Percentiles rank a stretch among this genome's conserved stretches.
These are phyloP conservation scores for Solanum aculeatissimum DNA, from an alignment of 305 asterid species.

Conservation along the genomic window DNA sequence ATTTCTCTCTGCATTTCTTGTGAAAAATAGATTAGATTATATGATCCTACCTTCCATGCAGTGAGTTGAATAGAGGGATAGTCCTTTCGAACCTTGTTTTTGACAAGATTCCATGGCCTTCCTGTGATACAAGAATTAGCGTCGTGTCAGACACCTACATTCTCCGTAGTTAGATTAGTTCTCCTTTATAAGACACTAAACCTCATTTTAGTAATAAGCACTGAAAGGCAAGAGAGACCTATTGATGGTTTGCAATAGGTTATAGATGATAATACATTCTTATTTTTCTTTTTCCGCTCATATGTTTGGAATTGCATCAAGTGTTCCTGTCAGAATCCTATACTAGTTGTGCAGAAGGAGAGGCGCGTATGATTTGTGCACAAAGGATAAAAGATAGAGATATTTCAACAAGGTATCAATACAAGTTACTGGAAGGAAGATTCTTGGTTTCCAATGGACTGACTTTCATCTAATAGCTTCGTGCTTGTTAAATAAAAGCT, in stretches of 20 bases:
- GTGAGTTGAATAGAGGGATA: conserved; percentile 17
- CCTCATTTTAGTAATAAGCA: neutral
- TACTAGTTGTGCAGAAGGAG: too few species aligned
- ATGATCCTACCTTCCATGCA: conserved; percentile 21
- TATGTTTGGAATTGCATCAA: neutral
- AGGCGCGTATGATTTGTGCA: too few species aligned
- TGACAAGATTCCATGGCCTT: conserved; percentile 17
- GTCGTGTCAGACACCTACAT: neutral
- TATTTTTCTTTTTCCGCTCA: neutral
- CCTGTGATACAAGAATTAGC: conserved; percentile 2
- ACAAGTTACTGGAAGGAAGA: neutral
- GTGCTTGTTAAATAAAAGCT: neutral
- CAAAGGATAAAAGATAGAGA: neutral
- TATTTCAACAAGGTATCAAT: neutral
- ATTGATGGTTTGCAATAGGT: neutral
- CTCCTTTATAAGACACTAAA: neutral
- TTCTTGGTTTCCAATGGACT: neutral
- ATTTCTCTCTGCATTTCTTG: neutral
- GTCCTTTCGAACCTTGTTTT: conserved; percentile 18
- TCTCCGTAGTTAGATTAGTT: neutral
- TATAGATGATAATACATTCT: neutral
- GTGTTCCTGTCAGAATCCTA: too few species aligned
- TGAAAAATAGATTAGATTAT: neutral
- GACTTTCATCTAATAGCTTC: neutral
- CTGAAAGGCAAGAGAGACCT: neutral